A percentile compares a stretch with the other conserved stretches of the same genome.
These are phyloP conservation scores for Leccinum imitatum DNA, from an alignment of 768 basidiomycete species.

Conservation along the genomic window DNA sequence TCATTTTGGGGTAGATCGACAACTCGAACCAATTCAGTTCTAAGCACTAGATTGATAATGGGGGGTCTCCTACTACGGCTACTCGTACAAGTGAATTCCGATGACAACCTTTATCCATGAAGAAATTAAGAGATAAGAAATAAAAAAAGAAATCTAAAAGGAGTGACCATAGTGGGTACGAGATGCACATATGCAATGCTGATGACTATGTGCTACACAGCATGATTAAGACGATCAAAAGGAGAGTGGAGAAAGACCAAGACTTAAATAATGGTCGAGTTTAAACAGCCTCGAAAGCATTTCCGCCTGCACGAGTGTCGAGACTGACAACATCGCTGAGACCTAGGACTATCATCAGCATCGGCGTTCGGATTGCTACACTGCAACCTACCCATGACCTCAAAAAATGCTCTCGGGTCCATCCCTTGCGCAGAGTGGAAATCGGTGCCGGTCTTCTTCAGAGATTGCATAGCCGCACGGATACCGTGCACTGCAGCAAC, in stretches of 20 bases:
- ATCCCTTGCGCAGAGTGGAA: conserved; percentile 59
- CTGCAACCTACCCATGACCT: conserved; percentile 60
- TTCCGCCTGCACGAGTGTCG: conserved; percentile 58
- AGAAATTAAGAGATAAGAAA: conserved; percentile 17
- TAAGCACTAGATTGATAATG: background rate
- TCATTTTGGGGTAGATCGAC: conserved; percentile 2
- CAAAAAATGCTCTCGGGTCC: conserved; percentile 78
- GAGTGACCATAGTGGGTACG: conserved; percentile 19
- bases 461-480: conserved; percentile 70
- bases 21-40: conserved; percentile 11
- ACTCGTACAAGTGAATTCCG: conserved; percentile 4
- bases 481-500: conserved; percentile 78
- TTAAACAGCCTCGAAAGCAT: conserved; percentile 54
- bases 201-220: conserved; percentile 23
- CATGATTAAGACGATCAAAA: conserved; percentile 2
- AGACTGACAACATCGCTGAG: conserved; percentile 53
- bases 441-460: conserved; percentile 79
- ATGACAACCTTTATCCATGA: conserved; percentile 17
- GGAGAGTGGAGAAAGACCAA: background rate
- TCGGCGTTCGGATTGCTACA: background rate
- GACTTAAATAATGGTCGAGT: background rate
- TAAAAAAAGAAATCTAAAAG: conserved; percentile 15
- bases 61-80: background rate
- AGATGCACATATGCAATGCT: conserved; percentile 10
- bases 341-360: conserved; percentile 33